A percentile compares a stretch with the other conserved stretches of the same genome.
Conservation (phyloP, 75 land plant species). For the Adiantum capillusveneris region DNA sequence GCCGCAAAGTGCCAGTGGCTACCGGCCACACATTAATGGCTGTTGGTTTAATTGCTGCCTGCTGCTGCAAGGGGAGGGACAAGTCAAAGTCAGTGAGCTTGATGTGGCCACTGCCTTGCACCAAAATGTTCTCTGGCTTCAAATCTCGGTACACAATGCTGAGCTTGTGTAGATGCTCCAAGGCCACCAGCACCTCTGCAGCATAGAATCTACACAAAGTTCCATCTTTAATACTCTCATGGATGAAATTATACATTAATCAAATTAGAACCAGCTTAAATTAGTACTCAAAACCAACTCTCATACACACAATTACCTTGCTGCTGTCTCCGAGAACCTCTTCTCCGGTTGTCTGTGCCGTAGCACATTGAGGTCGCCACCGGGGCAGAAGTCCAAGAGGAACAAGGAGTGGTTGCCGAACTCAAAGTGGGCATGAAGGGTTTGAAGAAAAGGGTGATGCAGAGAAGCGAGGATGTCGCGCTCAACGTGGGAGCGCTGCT, state of each 20-base stretch:
- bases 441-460: slow-evolving; percentile 65
- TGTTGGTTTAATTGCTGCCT: not conserved
- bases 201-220: slow-evolving; percentile 58
- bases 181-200: slow-evolving; percentile 59
- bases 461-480: slow-evolving; percentile 15
- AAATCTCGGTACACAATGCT: slow-evolving; percentile 68
- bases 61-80: slow-evolving; percentile 29
- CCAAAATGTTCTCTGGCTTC: slow-evolving; percentile 69
- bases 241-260: too few species aligned
- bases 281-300: too few species aligned
- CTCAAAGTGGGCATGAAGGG: slow-evolving; percentile 44
- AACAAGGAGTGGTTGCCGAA: slow-evolving; percentile 38
- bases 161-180: slow-evolving; percentile 67
- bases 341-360: slow-evolving; percentile 57
- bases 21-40: not conserved
- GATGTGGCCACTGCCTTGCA: slow-evolving; percentile 59
- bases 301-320: slow-evolving; percentile 31
- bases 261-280: too few species aligned
- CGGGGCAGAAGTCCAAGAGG: slow-evolving; percentile 73
- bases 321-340: slow-evolving; percentile 51
- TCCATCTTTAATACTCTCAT: too few species aligned
- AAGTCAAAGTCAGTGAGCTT: slow-evolving; percentile 78
- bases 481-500: slow-evolving; percentile 4
- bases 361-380: slow-evolving; percentile 74
- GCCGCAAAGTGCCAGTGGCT: not conserved